Evolutionary conservation across 192 early-diverging fungal genomes (phyloP), one percentile per base, ranked within the genome.

Genomic region (Gonapodya sp.): DNA sequence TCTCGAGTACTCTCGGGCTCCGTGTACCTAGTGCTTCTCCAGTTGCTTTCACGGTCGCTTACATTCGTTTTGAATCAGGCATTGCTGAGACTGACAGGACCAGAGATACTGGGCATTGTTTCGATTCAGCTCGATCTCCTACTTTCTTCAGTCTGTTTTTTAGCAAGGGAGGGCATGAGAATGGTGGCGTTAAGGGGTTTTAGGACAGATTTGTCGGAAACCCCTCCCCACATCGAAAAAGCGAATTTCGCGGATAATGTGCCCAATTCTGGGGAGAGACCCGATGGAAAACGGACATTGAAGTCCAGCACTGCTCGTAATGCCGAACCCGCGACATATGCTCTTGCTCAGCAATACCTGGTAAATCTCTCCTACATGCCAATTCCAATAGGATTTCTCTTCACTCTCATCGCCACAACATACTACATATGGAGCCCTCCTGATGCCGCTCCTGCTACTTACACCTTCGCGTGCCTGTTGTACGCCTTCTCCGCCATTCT

Each of bases 51-150:
- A 2, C 75, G 75, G 8, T 32, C 34, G 18, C 34, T 77, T 8
- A 77, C 75, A 2, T 77, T 77, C 75, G 75, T 33, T 14, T 33
- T 77, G 2, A 77, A 77, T 33, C 75, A 77, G 31, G 75, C 34
- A 33, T 33, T 77, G 75, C 75, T 77, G 8, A 77, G 18, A 34
- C 34, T 77, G 8, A 77, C 75, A 18, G 34, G 30, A 18, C 75
- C 75, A 33, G 75, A 18, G 8, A 33, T 77, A 2, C 31, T 77
- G 30, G 75, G 75, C 2, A 34, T 77, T 18, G 75, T 77, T 34
- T 34, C 18, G 8, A 33, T 77, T 14, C 75, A 77, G 75, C 34
- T 77, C 8, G 75, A 77, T 8, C 75, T 77, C 8, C 31, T 77
- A 18, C 75, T 77, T 18, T 8, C 30, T 2, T 31, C 75, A 33